These are phyloP conservation scores for Pochonia chlamydosporia DNA, from an alignment of 2,329 filamentous ascomycete species.

Conservation along the genomic window DNA sequence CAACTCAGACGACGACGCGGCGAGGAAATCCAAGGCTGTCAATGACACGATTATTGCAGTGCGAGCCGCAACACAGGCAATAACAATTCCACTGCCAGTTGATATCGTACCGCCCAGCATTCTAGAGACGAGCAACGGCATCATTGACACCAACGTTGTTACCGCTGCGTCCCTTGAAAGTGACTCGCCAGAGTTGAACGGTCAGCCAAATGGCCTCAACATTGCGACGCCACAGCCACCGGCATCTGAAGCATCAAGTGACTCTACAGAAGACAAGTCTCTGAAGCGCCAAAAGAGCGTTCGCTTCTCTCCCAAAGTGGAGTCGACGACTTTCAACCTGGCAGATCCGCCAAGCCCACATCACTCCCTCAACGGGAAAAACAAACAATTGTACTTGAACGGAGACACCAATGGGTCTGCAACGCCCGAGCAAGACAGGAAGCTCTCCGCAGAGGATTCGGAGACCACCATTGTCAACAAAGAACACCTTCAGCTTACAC, in stretches of 20 bases:
- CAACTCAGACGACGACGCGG: slow-evolving; percentile 5
- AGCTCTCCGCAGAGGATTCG: neutral
- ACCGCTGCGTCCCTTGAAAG: neutral
- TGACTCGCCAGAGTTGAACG: neutral
- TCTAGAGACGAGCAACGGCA: neutral
- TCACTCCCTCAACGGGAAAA: slow-evolving; percentile 19
- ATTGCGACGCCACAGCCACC: neutral
- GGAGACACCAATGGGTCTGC: neutral
- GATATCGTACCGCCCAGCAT: neutral
- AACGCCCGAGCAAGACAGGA: neutral
- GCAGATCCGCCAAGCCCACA: slow-evolving; percentile 46
- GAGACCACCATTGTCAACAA: slow-evolving; percentile 34
- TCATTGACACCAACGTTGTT: neutral
- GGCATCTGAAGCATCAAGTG: slow-evolving; percentile 12
- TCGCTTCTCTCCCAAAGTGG: slow-evolving; percentile 62
- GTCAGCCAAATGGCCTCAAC: neutral
- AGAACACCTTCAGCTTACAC: slow-evolving; percentile 88
- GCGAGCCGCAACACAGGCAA: neutral
- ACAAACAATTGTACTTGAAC: slow-evolving; percentile 1
- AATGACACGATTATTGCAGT: neutral
- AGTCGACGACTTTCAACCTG: slow-evolving; percentile 55
- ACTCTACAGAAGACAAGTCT: slow-evolving; percentile 14
- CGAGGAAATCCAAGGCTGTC: neutral
- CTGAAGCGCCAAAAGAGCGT: slow-evolving; percentile 56
- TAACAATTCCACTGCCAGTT: neutral